Evolutionary conservation across 2,329 filamentous ascomycete species (phyloP), one percentile per base, ranked within the genome.

Genomic region (Fusarium nodosum): DNA sequence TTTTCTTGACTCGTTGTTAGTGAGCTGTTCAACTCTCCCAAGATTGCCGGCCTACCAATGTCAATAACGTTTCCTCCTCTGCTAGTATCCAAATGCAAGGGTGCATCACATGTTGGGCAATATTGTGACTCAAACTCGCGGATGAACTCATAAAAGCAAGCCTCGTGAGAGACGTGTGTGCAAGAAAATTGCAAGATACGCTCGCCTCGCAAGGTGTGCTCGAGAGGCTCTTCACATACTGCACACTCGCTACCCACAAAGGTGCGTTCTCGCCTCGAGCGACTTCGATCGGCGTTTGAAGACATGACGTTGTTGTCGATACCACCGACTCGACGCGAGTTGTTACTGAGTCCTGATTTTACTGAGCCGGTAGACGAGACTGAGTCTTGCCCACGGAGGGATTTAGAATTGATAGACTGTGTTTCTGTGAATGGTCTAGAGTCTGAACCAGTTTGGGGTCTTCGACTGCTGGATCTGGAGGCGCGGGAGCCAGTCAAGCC

Each of bases 91-190:
- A 99, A 84, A 66, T 94, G 93, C 54, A 99, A 83, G 22, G 96
- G 94, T 69, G 94, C 92, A 83, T 97, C 92, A 81, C 96, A 99
- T 70, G 93, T 92, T 30, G 96, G 96, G 81, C 96, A 99, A 76
- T 93, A 94, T 76, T 98, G 94, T 55, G 93, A 93, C 72, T 98
- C 94, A 62, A 95, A 92, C 77, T 97, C 95, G 76, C 93, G 92
- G 74, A 99, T 97, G 78, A 97, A 97, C 80, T 99, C 96, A 82
- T 98, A 98, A 78, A 99, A 98, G 81, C 96, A 99, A 36, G 95
- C 96, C 80, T 98, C 96, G 78, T 99, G 96, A 13, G 95, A 94
- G 64, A 99, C 95, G 80, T 99, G 96, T n/a, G 91, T 88, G 81
- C 96, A 99, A 8, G 94, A 97, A 76, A 99, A 96, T 78, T 98